A percentile compares a stretch with the other conserved stretches of the same genome.
Conservation (phyloP, 2,329 filamentous ascomycete genomes). For the Colletotrichum trifolii region DNA sequence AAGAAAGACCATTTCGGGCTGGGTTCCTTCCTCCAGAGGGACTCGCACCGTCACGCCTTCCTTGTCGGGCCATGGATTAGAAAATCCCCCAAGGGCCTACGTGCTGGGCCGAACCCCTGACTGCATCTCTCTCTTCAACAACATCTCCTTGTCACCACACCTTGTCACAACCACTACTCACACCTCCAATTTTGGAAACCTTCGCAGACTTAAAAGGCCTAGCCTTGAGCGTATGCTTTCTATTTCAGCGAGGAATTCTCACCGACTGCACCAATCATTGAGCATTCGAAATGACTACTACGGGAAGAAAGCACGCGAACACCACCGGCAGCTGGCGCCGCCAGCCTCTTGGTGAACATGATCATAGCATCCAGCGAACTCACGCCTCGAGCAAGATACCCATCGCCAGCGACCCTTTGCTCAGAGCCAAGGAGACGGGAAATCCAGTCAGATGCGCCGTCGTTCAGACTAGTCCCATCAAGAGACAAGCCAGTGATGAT, state of each 20-base stretch:
- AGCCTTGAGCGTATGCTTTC: constrained; percentile 33
- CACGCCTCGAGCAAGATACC: background rate
- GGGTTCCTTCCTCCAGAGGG: no score
- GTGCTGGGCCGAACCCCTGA: no score
- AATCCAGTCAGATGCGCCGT: background rate
- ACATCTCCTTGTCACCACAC: constrained; percentile 12
- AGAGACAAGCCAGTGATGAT: background rate
- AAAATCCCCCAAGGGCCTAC: no score
- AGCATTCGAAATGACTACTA: constrained; percentile 1
- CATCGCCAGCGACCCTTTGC: constrained; percentile 12
- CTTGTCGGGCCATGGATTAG: no score
- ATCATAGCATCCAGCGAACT: no score
- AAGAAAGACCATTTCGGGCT: no score
- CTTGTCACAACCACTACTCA: background rate
- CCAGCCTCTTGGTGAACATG: background rate
- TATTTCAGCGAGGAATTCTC: constrained; percentile 28
- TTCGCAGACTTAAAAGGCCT: constrained; percentile 27
- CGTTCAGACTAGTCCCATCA: background rate
- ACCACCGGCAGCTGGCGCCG: no score
- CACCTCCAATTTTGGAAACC: constrained; percentile 27
- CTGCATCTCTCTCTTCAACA: background rate
- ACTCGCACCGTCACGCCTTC: no score
- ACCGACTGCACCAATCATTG: constrained; percentile 10
- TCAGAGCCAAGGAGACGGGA: background rate
- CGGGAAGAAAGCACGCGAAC: background rate